Evolutionary conservation across 345 rosid species (phyloP), one percentile per base, ranked within the genome.

Genomic region (Murraya koenigii): DNA sequence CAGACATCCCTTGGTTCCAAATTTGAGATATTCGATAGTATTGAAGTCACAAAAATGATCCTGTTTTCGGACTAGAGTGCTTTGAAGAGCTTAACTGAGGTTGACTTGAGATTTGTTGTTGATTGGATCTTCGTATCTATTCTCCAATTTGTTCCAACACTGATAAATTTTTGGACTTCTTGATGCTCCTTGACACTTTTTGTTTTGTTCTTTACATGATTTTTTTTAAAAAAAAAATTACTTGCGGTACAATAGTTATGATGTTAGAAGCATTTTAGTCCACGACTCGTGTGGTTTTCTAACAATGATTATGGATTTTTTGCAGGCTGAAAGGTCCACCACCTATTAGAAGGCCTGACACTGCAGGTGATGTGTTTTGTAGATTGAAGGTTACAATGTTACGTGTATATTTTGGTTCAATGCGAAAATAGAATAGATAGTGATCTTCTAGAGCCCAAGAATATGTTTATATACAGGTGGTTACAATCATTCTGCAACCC

Each of bases 321-420:
- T 87, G 78, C 88, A 85, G 88, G 80, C 60, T 55, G 26, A 38
- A 58, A 71, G 30, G 75, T 75, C 63, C 67, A 61, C 69, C 19
- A 61, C 69, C 19, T 35, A 22, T 32, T 32, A 26, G 75, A 85
- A 76, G 74, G 66, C 74, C 20, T 7, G 67, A 22, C 58, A 17
- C 36, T 80, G 72, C 80, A 35, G 20, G 61, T 62, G 66, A 30
- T 60, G 33, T 67, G 79, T 56, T 52, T 41, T 66, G 78, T 77
- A 74, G 64, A 66, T 67, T 52, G 70, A 73, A 25, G 77, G 78
- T 62, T 19, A 52, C 22, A 44, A 17, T 30, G 9, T 64, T 63
- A 77, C 74, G 30, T 85, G 87, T 85, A 84, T 69, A 82, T 77
- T n/a, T n/a, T 75, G 82, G 54, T 70, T 81, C 76, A 78, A 54